These are phyloP conservation scores for Hyparrhenia diplandra DNA, from an alignment of 176 grass and related monocot genomes.

Conservation along the genomic window DNA sequence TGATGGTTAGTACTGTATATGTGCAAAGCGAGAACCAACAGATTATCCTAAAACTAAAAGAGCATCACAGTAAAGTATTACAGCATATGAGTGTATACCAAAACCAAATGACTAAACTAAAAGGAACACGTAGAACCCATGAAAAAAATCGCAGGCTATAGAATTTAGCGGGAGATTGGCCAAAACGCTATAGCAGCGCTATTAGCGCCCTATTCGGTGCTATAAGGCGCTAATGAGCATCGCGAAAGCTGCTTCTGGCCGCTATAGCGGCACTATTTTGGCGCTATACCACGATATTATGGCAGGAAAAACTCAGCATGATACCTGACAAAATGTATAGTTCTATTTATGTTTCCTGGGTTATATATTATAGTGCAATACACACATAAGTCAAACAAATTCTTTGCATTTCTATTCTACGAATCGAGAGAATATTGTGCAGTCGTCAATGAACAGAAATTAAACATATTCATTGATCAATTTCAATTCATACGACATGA, in stretches of 20 bases:
- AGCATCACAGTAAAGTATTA: neutral
- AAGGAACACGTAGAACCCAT: neutral
- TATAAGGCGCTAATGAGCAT: no score
- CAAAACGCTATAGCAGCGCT: no score
- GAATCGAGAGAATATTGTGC: conserved; percentile 30
- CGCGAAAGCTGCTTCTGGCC: no score
- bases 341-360: neutral
- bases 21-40: conserved; percentile 12
- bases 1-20: neutral
- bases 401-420: neutral
- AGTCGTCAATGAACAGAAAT: conserved; percentile 19
- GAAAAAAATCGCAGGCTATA: no score
- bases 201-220: no score
- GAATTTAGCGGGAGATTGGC: no score
- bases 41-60: conserved; percentile 28
- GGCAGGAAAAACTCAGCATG: neutral
- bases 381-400: neutral
- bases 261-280: no score
- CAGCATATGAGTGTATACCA: neutral
- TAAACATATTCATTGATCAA: neutral
- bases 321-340: neutral
- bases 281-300: no score
- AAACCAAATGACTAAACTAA: neutral
- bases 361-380: conserved; percentile 15
- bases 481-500: conserved; percentile 22